Conservation (phyloP, 2,329 filamentous ascomycete genomes). For the Paecilomyces sp. region DNA sequence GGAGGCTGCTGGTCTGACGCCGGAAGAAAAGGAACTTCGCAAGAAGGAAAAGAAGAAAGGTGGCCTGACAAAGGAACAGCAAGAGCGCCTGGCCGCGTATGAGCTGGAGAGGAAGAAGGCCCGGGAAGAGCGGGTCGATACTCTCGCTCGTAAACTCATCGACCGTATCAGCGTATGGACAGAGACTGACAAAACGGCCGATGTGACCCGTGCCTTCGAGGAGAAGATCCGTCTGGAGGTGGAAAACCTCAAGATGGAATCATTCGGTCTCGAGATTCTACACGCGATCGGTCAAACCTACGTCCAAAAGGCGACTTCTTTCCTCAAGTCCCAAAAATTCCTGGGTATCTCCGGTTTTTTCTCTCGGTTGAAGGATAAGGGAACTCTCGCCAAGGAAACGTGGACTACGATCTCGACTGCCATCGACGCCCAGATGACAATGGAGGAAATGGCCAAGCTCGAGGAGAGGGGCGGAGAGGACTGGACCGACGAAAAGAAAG, state of each 20-base stretch:
- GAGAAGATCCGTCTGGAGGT: slow-evolving; percentile 92
- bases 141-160: slow-evolving; percentile 73
- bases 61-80: slow-evolving; percentile 81
- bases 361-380: slow-evolving; percentile 89
- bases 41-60: slow-evolving; percentile 87
- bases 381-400: slow-evolving; percentile 91
- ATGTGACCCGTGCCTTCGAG: slow-evolving; percentile 83
- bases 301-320: slow-evolving; percentile 73
- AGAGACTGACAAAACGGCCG: slow-evolving; percentile 81
- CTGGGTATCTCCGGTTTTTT: slow-evolving; percentile 95
- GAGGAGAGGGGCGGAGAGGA: slow-evolving; percentile 93
- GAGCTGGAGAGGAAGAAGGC: slow-evolving; percentile 78
- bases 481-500: slow-evolving; percentile 96
- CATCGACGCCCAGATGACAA: slow-evolving; percentile 94
- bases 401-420: slow-evolving; percentile 97
- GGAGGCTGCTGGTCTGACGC: slow-evolving; percentile 57
- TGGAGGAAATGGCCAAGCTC: slow-evolving; percentile 97
- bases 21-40: slow-evolving; percentile 67
- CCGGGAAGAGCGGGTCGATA: slow-evolving; percentile 84
- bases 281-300: slow-evolving; percentile 93
- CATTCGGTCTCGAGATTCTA: slow-evolving; percentile 90
- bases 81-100: slow-evolving; percentile 81
- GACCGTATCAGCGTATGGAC: slow-evolving; percentile 93
- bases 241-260: slow-evolving; percentile 99
- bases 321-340: slow-evolving; percentile 94